Evolutionary conservation across 2,329 filamentous ascomycete genomes (phyloP).

Genomic region (Fusarium tanahbumbuense): DNA sequence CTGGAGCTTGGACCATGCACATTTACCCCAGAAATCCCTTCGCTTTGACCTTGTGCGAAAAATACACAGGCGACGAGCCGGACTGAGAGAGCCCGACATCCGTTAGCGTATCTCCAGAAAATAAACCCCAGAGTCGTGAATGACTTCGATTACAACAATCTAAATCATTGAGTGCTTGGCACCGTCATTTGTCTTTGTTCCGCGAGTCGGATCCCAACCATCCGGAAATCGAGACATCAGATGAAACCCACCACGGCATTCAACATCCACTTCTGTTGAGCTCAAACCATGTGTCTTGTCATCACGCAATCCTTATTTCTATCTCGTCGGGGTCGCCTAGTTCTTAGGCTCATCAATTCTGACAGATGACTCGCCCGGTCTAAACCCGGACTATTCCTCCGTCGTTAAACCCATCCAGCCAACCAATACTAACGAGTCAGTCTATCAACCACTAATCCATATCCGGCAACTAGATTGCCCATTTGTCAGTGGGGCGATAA

Average conservation of each 20-base stretch:
- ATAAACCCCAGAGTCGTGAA: background rate
- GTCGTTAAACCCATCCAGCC: background rate
- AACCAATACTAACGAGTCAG: constrained; percentile 1
- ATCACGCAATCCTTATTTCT: background rate
- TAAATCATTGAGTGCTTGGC: background rate
- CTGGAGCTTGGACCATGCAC: background rate
- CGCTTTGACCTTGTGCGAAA: background rate
- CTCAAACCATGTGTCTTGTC: background rate
- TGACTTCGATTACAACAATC: background rate
- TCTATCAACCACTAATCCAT: constrained; percentile 7
- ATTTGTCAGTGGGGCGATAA: constrained; percentile 21
- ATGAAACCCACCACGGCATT: background rate
- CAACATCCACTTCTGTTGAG: background rate
- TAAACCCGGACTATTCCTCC: background rate
- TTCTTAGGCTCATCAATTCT: background rate
- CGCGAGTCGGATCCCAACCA: background rate
- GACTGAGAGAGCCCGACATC: background rate
- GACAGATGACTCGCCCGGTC: background rate
- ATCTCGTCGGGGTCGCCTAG: background rate
- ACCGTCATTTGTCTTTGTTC: background rate
- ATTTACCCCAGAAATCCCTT: background rate
- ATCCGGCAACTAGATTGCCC: constrained; percentile 43
- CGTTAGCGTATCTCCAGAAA: too few relatives aligned
- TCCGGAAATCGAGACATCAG: background rate
- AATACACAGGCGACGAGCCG: background rate